Evolutionary conservation across 2,329 filamentous ascomycete genomes (phyloP).

Genomic region (Fusarium sp.): DNA sequence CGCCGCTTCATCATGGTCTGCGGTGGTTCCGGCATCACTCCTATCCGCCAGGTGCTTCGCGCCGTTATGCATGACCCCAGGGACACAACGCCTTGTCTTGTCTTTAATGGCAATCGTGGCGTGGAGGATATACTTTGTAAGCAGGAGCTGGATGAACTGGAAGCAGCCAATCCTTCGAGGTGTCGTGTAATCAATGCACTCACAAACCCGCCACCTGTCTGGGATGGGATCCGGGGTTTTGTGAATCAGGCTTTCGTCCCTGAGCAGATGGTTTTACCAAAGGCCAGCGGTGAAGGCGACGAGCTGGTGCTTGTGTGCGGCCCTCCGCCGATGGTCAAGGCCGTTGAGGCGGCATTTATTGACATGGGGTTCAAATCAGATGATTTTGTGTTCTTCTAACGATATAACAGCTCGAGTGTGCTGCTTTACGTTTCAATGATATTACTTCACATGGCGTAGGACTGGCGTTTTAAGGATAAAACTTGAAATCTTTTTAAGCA

Average conservation of each 20-base stretch:
- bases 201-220: constrained; percentile 71
- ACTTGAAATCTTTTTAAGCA: constrained; percentile 3
- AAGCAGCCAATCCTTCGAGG: constrained; percentile 63
- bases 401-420: not conserved
- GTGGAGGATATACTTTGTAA: constrained; percentile 87
- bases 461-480: constrained; percentile 3
- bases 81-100: constrained; percentile 75
- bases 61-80: constrained; percentile 69
- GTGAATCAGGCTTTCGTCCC: constrained; percentile 73
- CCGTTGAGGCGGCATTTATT: constrained; percentile 64
- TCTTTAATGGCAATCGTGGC: constrained; percentile 82
- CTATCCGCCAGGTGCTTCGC: constrained; percentile 85
- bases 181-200: constrained; percentile 78
- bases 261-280: constrained; percentile 63
- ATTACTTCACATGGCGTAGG: not conserved
- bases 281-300: constrained; percentile 56
- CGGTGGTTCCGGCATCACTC: constrained; percentile 91
- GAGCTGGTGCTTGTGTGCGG: constrained; percentile 84
- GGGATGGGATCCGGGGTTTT: constrained; percentile 76
- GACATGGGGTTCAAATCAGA: constrained; percentile 72
- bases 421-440: not conserved
- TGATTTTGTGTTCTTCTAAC: constrained; percentile 48
- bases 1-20: constrained; percentile 87
- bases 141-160: constrained; percentile 76
- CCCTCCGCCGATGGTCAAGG: constrained; percentile 79